Percentiles rank a stretch among this genome's conserved stretches.
Evolutionary conservation across 2,329 filamentous ascomycete genomes (phyloP).

Genomic region (Chaetomiaceae sp.): DNA sequence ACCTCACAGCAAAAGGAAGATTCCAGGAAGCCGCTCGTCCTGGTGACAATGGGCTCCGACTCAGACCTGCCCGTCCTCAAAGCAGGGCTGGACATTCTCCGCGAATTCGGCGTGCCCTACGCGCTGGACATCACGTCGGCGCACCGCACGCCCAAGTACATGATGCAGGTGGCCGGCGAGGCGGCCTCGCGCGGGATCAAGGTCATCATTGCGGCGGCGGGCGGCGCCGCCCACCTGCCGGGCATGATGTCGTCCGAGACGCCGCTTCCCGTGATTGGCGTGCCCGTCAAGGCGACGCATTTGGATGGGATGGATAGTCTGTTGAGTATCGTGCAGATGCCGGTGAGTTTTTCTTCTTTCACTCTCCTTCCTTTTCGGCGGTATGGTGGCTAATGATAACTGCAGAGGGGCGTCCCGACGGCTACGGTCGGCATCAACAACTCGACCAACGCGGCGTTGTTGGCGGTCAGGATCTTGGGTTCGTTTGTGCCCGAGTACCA

Average conservation of each 20-base stretch:
- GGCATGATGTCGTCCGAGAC: conserved; percentile 73
- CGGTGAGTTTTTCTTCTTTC: conserved; percentile 41
- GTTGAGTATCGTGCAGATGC: conserved; percentile 74
- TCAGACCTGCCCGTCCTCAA: conserved; percentile 67
- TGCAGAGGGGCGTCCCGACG: conserved; percentile 59
- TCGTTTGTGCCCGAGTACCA: conserved; percentile 52
- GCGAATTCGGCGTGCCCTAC: conserved; percentile 67
- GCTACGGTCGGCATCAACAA: conserved; percentile 79
- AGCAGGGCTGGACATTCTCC: conserved; percentile 61
- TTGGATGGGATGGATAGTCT: conserved; percentile 69
- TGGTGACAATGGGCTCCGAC: conserved; percentile 81
- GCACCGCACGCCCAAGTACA: conserved; percentile 67
- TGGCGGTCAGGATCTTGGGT: conserved; percentile 67
- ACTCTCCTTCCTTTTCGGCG: background rate
- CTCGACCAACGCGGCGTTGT: conserved; percentile 68
- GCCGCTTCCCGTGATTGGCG: conserved; percentile 69
- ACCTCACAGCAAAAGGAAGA: background rate
- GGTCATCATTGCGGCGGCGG: conserved; percentile 71
- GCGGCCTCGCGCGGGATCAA: conserved; percentile 63
- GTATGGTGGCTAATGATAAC: background rate
- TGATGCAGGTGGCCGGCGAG: conserved; percentile 61
- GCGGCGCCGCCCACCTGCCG: conserved; percentile 67
- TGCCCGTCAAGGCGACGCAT: conserved; percentile 69
- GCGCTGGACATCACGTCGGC: conserved; percentile 74
- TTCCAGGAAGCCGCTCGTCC: conserved; percentile 53